A percentile compares a stretch with the other conserved stretches of the same genome.
phyloP scores from a whole-genome alignment of 1,139 yeast genomes.

The Nadsonia commutata region DNA sequence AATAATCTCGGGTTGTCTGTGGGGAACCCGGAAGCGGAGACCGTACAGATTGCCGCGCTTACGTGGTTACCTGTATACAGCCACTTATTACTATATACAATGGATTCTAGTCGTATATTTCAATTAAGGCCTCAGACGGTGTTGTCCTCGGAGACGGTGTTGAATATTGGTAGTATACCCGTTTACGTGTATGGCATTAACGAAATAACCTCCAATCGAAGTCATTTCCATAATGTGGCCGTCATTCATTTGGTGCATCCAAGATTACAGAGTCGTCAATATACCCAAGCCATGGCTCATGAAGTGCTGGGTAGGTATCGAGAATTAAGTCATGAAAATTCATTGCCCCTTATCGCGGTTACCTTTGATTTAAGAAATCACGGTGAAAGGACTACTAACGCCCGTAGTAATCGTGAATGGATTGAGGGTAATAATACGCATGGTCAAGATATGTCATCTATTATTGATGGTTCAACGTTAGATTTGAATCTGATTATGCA shows the following conservation, averaged over 20 bases:
- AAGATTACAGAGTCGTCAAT: slow-evolving; percentile 11
- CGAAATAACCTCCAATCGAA: slow-evolving; percentile 8
- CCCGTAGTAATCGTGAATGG: slow-evolving; percentile 32
- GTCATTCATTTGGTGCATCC: slow-evolving; percentile 16
- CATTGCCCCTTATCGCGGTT: slow-evolving; percentile 25
- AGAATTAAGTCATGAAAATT: slow-evolving; percentile 1
- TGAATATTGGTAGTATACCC: slow-evolving; percentile 13
- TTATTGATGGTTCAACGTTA: slow-evolving; percentile 35
- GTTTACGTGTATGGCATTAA: slow-evolving; percentile 10
- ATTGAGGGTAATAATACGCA: slow-evolving; percentile 33
- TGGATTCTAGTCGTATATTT: no score
- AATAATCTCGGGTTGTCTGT: no score
- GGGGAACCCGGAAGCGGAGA: no score
- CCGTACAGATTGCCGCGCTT: no score
- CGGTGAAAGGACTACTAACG: slow-evolving; percentile 33
- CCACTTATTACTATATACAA: no score
- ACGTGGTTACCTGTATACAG: no score
- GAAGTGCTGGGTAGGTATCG: slow-evolving; percentile 8
- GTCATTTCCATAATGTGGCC: slow-evolving; percentile 5
- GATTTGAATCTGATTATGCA: slow-evolving; percentile 37
- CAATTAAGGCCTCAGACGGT: slow-evolving; percentile 6
- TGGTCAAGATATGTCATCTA: slow-evolving; percentile 37
- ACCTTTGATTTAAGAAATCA: slow-evolving; percentile 49
- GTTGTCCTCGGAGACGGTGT: slow-evolving; percentile 4
- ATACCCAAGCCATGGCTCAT: slow-evolving; percentile 11